Evolutionary conservation across 2,329 filamentous ascomycete species (phyloP).

Genomic region (Penicillium sp.): DNA sequence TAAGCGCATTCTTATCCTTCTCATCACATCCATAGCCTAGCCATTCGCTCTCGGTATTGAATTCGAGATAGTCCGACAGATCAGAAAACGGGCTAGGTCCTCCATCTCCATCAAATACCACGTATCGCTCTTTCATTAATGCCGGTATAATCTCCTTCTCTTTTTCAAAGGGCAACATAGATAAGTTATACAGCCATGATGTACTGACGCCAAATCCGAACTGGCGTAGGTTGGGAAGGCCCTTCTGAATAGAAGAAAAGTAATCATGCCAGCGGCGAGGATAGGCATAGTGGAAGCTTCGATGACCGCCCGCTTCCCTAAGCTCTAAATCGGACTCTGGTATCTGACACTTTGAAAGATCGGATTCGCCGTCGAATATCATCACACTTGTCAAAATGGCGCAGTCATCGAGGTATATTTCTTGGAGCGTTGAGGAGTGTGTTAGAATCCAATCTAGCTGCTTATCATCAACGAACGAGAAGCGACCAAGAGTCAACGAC

Average conservation of each 20-base stretch:
- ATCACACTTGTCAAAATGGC: constrained; percentile 27
- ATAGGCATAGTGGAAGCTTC: neutral
- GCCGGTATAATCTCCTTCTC: constrained; percentile 14
- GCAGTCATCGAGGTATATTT: constrained; percentile 46
- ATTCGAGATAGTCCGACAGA: neutral
- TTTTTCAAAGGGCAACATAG: constrained; percentile 16
- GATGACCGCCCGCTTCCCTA: constrained; percentile 6
- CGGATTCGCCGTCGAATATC: neutral
- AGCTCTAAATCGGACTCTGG: neutral
- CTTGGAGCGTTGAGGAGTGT: constrained; percentile 37
- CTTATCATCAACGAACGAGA: constrained; percentile 44
- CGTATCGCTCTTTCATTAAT: constrained; percentile 15
- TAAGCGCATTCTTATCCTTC: constrained; percentile 17
- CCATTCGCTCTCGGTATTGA: neutral
- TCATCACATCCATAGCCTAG: constrained; percentile 1
- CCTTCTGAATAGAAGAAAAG: constrained; percentile 19
- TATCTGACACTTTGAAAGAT: neutral
- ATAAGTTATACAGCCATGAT: neutral
- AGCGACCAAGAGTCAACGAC: constrained; percentile 40
- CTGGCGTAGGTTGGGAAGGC: constrained; percentile 15
- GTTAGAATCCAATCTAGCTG: constrained; percentile 48
- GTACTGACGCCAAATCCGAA: constrained; percentile 16
- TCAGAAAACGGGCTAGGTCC: constrained; percentile 18
- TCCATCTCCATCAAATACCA: constrained; percentile 19
- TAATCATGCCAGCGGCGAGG: constrained; percentile 18